Conservation (phyloP, 2,329 filamentous ascomycete genomes). For the Rhinocladiella mackenziei region DNA sequence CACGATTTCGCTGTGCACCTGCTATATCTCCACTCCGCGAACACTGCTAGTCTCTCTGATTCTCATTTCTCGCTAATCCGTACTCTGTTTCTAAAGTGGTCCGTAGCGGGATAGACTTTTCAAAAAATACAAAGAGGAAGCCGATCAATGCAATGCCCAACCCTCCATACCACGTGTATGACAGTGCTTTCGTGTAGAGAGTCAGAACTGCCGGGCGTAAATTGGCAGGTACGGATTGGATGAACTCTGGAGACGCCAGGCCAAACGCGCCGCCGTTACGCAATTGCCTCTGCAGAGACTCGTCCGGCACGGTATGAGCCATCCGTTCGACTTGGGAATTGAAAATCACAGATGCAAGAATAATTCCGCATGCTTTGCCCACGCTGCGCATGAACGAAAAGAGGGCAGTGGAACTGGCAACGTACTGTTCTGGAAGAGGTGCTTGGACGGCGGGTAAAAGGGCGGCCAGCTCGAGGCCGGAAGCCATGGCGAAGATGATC, state of each 20-base stretch:
- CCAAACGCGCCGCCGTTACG: constrained; percentile 11
- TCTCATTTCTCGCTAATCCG: constrained; percentile 4
- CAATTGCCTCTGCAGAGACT: constrained; percentile 10
- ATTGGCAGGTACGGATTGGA: constrained; percentile 12
- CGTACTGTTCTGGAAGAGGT: constrained; percentile 26
- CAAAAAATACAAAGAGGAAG: constrained; percentile 17
- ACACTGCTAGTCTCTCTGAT: too few species aligned
- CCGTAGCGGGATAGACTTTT: constrained; percentile 24
- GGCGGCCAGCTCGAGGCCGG: constrained; percentile 23
- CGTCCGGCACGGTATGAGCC: not conserved
- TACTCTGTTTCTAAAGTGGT: constrained; percentile 23
- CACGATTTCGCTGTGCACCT: too few species aligned
- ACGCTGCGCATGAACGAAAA: constrained; percentile 32
- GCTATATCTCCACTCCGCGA: too few species aligned
- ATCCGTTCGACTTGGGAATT: constrained; percentile 25
- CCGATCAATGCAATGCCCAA: constrained; percentile 23
- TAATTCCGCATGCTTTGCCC: constrained; percentile 32
- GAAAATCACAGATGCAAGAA: constrained; percentile 33
- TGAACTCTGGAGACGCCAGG: constrained; percentile 1
- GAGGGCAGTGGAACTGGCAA: constrained; percentile 25
- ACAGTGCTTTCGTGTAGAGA: constrained; percentile 18
- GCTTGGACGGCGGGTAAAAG: constrained; percentile 30
- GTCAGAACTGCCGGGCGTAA: constrained; percentile 5
- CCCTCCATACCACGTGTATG: constrained; percentile 22
- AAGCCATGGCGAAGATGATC: constrained; percentile 27